Base-by-base conservation (phyloP, 2,329 filamentous ascomycete species). In the Esteya vermicola region DNA sequence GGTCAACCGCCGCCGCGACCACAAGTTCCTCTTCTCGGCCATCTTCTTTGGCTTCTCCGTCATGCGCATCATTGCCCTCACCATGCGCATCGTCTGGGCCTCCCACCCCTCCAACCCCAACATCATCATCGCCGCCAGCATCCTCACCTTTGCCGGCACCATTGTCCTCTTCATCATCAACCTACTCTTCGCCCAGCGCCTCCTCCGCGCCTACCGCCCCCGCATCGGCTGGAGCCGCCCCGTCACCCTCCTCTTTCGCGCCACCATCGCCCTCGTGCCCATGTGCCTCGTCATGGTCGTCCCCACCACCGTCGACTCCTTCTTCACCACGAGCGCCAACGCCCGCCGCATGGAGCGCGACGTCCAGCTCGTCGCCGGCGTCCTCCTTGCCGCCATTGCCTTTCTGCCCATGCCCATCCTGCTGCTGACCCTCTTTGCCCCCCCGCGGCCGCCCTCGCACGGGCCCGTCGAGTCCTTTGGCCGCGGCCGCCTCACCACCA, bases 131-230 rank as follows among this genome's bases (percentile, higher is more conserved):
- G 75, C 78, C 8, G 73, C 81, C 4, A 66, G 67, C 47, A 71
- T 91, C 52, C 77, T 91, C 50, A 72, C 84, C 42, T 73, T 77
- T 33, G 78, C 81, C 0, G 85, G 84, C 32, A 75, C 86, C 14
- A 55, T 93, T 26, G 57, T 93, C 8, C 62, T 93, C 21, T 89
- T 83, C 57, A 60, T 89, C 50, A 63, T 85, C 57, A 91, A 93
- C 59, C 60, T 93, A 32, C 61, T 91, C 51, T 83, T 88, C 53
- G 61, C 78, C 0, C 82, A 85, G 57, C 76, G 85, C 34, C 67
- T 93, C 21, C 57, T 91, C 16, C 72, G 85, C 40, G 80, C 81
- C 5, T 72, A 75, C 34, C 81, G 88, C 51, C 83, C 84, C 0
- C 53, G 56, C 3, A 54, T 85, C 25, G 85, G 83, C 43, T 89